Conservation (phyloP, 108 stramenopile genomes). For the Nitzschia sp. region DNA sequence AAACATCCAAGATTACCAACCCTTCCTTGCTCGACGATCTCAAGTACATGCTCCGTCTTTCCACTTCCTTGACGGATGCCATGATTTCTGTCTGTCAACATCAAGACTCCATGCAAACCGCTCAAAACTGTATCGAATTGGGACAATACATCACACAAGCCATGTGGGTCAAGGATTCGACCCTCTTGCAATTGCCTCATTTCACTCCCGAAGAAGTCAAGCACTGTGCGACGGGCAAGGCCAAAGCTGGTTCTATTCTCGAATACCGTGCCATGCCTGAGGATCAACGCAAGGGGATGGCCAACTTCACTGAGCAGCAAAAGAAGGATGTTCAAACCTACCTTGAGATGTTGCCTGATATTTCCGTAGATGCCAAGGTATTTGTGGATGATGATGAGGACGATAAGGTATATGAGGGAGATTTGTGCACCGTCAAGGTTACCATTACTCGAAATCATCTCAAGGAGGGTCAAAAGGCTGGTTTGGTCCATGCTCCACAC, state of each 20-base stretch:
- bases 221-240: conserved; percentile 68
- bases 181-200: conserved; percentile 89
- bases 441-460: conserved; percentile 89
- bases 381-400: conserved; percentile 97
- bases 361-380: conserved; percentile 75
- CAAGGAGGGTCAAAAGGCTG: conserved; percentile 80
- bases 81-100: conserved; percentile 94
- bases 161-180: conserved; percentile 85
- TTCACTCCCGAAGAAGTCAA: conserved; percentile 79
- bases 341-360: conserved; percentile 80
- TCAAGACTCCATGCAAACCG: conserved; percentile 82
- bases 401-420: conserved; percentile 91
- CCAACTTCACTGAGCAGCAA: conserved; percentile 75
- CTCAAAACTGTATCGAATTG: conserved; percentile 87
- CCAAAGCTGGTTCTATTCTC: conserved; percentile 45
- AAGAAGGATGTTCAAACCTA: conserved; percentile 80
- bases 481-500: conserved; percentile 87
- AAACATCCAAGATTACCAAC: conserved; percentile 48
- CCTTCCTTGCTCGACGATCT: conserved; percentile 57
- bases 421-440: conserved; percentile 91
- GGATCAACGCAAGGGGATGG: conserved; percentile 84
- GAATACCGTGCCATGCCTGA: conserved; percentile 76
- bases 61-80: conserved; percentile 89
- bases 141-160: conserved; percentile 92
- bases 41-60: conserved; percentile 78